A percentile compares a stretch with the other conserved stretches of the same genome.
Conservation (phyloP, 1,139 yeast genomes). For the Pichiaceae sp. region DNA sequence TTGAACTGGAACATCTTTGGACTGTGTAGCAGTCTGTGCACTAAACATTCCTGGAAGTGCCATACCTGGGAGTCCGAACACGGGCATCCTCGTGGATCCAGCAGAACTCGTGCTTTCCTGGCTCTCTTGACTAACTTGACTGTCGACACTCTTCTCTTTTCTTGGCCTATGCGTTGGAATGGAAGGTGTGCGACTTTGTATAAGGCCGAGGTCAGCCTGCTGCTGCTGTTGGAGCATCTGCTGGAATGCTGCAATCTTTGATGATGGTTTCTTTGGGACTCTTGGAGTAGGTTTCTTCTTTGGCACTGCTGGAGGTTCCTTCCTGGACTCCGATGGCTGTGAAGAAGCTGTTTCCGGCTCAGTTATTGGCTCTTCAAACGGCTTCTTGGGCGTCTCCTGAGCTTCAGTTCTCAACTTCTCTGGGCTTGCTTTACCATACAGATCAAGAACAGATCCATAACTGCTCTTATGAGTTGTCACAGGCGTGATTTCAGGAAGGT, state of each 20-base stretch:
- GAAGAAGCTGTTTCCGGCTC: not conserved
- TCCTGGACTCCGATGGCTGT: not conserved
- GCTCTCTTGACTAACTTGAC: conserved; percentile 17
- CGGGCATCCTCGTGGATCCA: conserved; percentile 43
- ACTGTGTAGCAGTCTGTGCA: not conserved
- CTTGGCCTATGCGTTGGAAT: conserved; percentile 13
- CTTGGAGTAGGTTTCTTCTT: conserved; percentile 46
- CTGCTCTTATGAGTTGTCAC: not conserved
- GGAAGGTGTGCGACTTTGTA: conserved; percentile 9
- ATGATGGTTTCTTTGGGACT: conserved; percentile 67
- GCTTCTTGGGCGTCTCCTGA: not conserved
- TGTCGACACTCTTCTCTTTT: conserved; percentile 45
- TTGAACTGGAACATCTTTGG: conserved; percentile 5
- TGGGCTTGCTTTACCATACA: conserved; percentile 12
- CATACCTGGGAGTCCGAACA: conserved; percentile 41
- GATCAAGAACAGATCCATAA: conserved; percentile 6
- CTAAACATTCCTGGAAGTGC: conserved; percentile 8
- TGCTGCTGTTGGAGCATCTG: conserved; percentile 52
- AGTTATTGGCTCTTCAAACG: not conserved
- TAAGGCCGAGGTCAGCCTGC: conserved; percentile 20
- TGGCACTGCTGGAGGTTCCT: not conserved
- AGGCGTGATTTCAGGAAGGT: not conserved
- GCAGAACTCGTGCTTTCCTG: not conserved
- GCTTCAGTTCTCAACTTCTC: conserved; percentile 3
- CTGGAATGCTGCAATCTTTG: conserved; percentile 73